Evolutionary conservation across 2,329 filamentous ascomycete genomes (phyloP), one percentile per base, ranked within the genome.

Genomic region (Penicillium sp.): DNA sequence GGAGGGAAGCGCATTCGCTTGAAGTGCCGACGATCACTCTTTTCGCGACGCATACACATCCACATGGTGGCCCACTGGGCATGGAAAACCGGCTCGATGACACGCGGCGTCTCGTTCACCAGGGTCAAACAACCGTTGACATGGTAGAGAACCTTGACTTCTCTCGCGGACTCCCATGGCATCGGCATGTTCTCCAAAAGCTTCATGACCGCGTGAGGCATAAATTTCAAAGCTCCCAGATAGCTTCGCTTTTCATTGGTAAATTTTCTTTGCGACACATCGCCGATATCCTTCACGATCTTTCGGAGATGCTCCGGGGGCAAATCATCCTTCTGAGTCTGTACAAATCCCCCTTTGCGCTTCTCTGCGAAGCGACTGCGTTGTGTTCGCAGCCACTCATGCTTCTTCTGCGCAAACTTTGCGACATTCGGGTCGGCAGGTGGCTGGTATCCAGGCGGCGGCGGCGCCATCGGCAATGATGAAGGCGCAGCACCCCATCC

Each of bases 61-160:
- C 95, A 99, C 95, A 99, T 99, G 54, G 93, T 96, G 13, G 95
- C 95, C 95, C 95, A 99, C 75, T 99, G 95, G 56, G 95, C 95
- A 73, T 97, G 93, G 76, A 96, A 99, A 4, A 99, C 91, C 0
- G 95, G 95, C 73, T 98, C 95, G 69, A 99, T 98, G 54, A 99
- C 96, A 68, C 96, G 86, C 14, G 96, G 95, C 7, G 89, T 92
- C 80, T 99, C 95, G 74, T 99, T 99, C 69, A 99, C 96, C 55
- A 99, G 80, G 1, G 95, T 99, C 77, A 99, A 77, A 71, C 96
- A 99, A 29, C 95, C 95, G 70, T 99, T 99, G 69, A 98, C 93
- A 72, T 99, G 95, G 75, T 99, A 99, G 13, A 99, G 82, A 27
- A 99, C 95, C 78, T 98, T 98, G 61, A 99, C 96, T 71, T 99